These are phyloP conservation scores for Hericium alpestre DNA, from an alignment of 768 basidiomycete species.

Conservation along the genomic window DNA sequence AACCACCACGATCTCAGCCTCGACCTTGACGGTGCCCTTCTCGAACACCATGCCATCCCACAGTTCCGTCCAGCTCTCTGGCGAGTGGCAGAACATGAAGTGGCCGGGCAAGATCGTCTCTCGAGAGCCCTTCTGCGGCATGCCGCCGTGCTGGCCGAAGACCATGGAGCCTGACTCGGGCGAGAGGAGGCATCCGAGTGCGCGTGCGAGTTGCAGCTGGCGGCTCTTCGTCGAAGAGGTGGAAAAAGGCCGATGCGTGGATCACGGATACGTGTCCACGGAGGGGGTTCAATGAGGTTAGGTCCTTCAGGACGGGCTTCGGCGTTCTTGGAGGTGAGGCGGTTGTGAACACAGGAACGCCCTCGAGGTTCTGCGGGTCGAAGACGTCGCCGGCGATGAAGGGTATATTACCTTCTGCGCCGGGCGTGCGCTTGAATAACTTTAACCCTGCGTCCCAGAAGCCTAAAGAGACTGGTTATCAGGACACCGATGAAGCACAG, in stretches of 20 bases:
- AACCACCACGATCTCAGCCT: neutral
- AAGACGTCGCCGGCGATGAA: neutral
- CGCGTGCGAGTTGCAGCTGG: conserved; percentile 31
- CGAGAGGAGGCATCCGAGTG: conserved; percentile 31
- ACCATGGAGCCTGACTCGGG: conserved; percentile 34
- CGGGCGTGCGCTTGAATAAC: too few species aligned
- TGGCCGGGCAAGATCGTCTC: too few species aligned
- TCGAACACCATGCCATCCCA: conserved; percentile 22
- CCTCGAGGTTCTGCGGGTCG: neutral
- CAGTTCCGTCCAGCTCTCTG: conserved; percentile 25
- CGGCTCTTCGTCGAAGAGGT: conserved; percentile 31
- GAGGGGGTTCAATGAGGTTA: conserved; percentile 39
- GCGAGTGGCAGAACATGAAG: conserved; percentile 25
- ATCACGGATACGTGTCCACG: conserved; percentile 38
- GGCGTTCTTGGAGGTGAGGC: conserved; percentile 12
- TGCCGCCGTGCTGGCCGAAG: conserved; percentile 31
- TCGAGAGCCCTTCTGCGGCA: conserved; percentile 25
- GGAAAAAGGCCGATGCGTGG: conserved; percentile 40
- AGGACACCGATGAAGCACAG: neutral
- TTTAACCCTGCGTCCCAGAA: too few species aligned
- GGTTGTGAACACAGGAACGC: neutral
- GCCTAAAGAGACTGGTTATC: too few species aligned
- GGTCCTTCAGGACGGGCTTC: conserved; percentile 17
- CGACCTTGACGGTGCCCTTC: conserved; percentile 2
- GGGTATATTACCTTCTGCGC: neutral